Conservation (phyloP, 2,329 filamentous ascomycete species). For the Cercospora sojina region DNA sequence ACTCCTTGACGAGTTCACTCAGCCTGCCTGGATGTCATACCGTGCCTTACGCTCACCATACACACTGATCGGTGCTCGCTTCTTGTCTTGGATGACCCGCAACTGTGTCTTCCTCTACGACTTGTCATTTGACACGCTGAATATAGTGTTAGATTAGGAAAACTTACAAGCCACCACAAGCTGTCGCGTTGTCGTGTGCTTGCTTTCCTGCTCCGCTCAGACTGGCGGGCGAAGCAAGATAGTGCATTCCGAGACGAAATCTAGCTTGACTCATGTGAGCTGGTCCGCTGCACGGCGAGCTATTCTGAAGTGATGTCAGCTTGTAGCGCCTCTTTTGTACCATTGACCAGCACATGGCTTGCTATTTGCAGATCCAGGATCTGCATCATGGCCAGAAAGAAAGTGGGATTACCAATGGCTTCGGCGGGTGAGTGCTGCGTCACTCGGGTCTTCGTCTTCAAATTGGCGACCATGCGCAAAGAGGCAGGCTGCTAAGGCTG, state of each 20-base stretch:
- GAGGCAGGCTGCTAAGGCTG: slow-evolving; percentile 11
- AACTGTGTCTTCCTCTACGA: not conserved
- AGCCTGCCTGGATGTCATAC: not conserved
- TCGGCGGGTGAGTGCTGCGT: not conserved
- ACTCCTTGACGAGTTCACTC: not conserved
- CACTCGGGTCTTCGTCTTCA: slow-evolving; percentile 3
- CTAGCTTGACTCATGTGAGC: slow-evolving; percentile 3
- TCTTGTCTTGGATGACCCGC: slow-evolving; percentile 1
- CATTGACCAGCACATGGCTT: slow-evolving; percentile 1
- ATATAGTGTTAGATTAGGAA: not conserved
- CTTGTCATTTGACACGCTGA: not conserved
- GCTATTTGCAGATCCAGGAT: slow-evolving; percentile 15
- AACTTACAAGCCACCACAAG: slow-evolving; percentile 22
- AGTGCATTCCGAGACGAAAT: not conserved
- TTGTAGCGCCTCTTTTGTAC: not conserved
- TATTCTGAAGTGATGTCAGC: slow-evolving; percentile 11
- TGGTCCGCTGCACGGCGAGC: not conserved
- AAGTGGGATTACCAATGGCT: slow-evolving; percentile 4
- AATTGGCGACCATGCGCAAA: slow-evolving; percentile 6
- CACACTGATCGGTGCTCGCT: not conserved
- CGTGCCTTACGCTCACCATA: slow-evolving; percentile 1
- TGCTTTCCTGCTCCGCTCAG: slow-evolving; percentile 21
- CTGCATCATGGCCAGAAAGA: slow-evolving; percentile 1
- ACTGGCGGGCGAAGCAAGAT: slow-evolving; percentile 1
- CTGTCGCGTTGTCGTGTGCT: slow-evolving; percentile 42